Conservation (phyloP, 306 rosid species). For the Morella rubra region DNA sequence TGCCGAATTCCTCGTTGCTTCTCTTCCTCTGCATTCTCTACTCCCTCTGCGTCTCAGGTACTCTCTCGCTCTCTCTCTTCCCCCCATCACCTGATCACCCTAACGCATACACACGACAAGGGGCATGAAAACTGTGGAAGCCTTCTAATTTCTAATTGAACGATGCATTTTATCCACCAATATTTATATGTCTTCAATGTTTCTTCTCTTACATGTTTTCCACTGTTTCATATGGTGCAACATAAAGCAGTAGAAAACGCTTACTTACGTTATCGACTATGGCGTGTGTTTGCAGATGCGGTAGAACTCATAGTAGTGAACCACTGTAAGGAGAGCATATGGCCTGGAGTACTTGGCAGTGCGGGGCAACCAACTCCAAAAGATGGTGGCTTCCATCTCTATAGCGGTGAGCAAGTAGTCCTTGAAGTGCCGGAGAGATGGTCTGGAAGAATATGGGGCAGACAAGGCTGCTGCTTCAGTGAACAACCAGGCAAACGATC, state of each 20-base stretch:
- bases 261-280: background rate
- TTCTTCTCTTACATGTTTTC: background rate
- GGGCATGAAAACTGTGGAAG: background rate
- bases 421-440: slow-evolving; percentile 48
- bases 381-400: slow-evolving; percentile 64
- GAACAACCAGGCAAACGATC: slow-evolving; percentile 41
- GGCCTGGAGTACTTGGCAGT: slow-evolving; percentile 73
- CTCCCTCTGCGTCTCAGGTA: slow-evolving; percentile 43
- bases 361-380: slow-evolving; percentile 48
- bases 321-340: slow-evolving; percentile 67
- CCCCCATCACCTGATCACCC: no score
- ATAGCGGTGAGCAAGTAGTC: slow-evolving; percentile 45
- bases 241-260: background rate
- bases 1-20: slow-evolving; percentile 38
- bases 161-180: background rate
- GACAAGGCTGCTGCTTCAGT: slow-evolving; percentile 68
- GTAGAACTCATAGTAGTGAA: slow-evolving; percentile 53
- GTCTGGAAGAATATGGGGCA: slow-evolving; percentile 81
- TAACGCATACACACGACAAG: no score
- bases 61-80: background rate
- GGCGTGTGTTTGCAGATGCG: slow-evolving; percentile 43
- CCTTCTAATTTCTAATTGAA: background rate
- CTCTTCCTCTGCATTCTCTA: slow-evolving; percentile 33
- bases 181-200: background rate
- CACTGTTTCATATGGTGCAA: background rate